Evolutionary conservation across 2,329 filamentous ascomycete genomes (phyloP).

Genomic region (Colletotrichum sp.): DNA sequence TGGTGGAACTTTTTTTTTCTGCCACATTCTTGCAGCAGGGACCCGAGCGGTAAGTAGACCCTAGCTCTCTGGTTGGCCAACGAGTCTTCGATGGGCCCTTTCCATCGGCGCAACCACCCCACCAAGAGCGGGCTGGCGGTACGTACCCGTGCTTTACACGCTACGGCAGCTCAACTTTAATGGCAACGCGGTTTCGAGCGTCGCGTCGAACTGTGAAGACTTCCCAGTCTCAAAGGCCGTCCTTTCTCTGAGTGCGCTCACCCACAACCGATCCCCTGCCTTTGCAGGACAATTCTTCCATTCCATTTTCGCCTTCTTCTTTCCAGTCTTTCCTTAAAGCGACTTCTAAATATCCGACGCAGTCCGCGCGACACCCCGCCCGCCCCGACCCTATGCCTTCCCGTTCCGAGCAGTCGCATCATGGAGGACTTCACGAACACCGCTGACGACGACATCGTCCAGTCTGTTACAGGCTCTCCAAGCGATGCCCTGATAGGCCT

Average conservation of each 20-base stretch:
- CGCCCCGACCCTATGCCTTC: neutral
- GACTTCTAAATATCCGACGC: neutral
- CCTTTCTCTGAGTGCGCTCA: neutral
- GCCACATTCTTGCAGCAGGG: conserved; percentile 3
- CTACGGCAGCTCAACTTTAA: neutral
- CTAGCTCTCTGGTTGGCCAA: neutral
- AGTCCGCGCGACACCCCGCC: neutral
- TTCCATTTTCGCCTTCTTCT: neutral
- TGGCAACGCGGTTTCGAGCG: conserved; percentile 12
- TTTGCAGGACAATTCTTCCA: neutral
- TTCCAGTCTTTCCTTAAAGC: neutral
- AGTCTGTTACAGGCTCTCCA: neutral
- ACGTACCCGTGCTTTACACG: neutral
- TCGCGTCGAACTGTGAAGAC: neutral
- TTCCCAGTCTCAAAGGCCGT: neutral
- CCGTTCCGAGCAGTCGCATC: conserved; percentile 22
- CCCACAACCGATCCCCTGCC: neutral
- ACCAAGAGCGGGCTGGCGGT: neutral
- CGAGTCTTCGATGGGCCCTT: neutral
- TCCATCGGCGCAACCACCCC: neutral
- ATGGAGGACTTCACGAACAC: conserved; percentile 18
- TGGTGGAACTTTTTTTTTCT: conserved; percentile 19
- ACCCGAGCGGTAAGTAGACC: conserved; percentile 5
- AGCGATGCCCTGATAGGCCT: conserved; percentile 15
- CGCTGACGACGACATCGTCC: conserved; percentile 21